Base-by-base conservation (phyloP, 495 filamentous ascomycete species). In the Elasticomyces elasticus region DNA sequence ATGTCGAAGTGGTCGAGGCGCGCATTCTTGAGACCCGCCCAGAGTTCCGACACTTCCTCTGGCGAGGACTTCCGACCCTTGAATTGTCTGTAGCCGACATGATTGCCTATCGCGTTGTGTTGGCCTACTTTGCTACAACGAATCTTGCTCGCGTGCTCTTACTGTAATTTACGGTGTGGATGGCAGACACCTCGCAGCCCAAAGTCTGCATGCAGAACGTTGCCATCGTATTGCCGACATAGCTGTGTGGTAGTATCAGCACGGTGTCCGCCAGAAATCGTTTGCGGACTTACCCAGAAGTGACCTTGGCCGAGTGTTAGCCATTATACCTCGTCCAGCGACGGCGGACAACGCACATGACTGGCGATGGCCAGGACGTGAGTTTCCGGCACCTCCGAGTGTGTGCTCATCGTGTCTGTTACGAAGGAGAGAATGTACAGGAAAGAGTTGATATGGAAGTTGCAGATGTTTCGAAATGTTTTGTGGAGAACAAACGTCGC, bases 141-240 rank as follows among this genome's bases (percentile, higher is more conserved):
- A 9, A 11, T 12, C 0, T 15, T 30, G 26, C 2, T 24, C 22
- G 22, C 5, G 30, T 24, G 15, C 40, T 67, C 76, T 60, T 72
- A 87, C 89, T 95, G 71, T 92, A 97, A 58, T 98, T 83, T 17
- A 98, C 92, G 2, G 92, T 97, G 65, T 98, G 94, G 59, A 98
- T 73, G 9, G 87, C 85, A 10, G 89, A 83, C 2, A 95, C 90
- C 61, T 98, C 92, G 65, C 89, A 94, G 37, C 92, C 92, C 54
- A 97, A 73, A 1, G 84, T 80, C 67, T 97, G 91, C 78, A 98
- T 83, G 64, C 87, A 86, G 57, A 94, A 91, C 0, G 85, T 84
- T 35, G 89, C 89, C 75, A 97, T 95, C 62, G 87, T 89, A 64
- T 98, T 98, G 31, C 92, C 92, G 64, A 98, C 92, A 79, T 95